A percentile compares a stretch with the other conserved stretches of the same genome.
Conservation (phyloP, 2,329 filamentous ascomycete species). For the Kalmusia sp. region DNA sequence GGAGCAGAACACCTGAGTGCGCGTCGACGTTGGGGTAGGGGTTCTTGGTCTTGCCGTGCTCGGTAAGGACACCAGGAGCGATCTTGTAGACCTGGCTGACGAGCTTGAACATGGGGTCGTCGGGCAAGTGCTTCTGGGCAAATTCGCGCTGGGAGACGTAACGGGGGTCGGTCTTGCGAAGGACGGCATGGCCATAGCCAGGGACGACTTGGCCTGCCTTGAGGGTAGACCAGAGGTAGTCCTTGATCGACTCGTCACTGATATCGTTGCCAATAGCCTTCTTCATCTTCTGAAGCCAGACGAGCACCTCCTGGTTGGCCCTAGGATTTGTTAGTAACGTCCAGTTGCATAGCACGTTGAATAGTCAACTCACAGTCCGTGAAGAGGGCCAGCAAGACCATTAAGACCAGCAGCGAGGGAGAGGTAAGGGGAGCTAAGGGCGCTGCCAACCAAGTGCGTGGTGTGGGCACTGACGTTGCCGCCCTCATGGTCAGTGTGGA, state of each 20-base stretch:
- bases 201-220: conserved; percentile 96
- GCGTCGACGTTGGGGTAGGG: conserved; percentile 98
- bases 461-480: conserved; percentile 99
- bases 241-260: conserved; percentile 93
- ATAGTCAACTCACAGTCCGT: conserved; percentile 71
- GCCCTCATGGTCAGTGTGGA: conserved; percentile 99
- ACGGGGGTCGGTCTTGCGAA: conserved; percentile 99
- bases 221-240: conserved; percentile 98
- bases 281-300: conserved; percentile 99
- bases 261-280: conserved; percentile 90
- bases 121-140: conserved; percentile 88
- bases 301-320: conserved; percentile 99
- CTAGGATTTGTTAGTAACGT: conserved; percentile 39
- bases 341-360: not conserved
- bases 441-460: conserved; percentile 95
- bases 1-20: conserved; percentile 97
- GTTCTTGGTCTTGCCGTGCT: conserved; percentile 99
- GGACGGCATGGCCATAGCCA: conserved; percentile 97
- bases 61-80: conserved; percentile 92
- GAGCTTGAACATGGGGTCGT: conserved; percentile 99
- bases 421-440: conserved; percentile 96
- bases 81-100: conserved; percentile 99
- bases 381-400: conserved; percentile 95
- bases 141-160: conserved; percentile 99
- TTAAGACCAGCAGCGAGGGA: conserved; percentile 96